Evolutionary conservation across 1,284 basidiomycete genomes (phyloP).

Genomic region (Cryptococcus wingfieldii): DNA sequence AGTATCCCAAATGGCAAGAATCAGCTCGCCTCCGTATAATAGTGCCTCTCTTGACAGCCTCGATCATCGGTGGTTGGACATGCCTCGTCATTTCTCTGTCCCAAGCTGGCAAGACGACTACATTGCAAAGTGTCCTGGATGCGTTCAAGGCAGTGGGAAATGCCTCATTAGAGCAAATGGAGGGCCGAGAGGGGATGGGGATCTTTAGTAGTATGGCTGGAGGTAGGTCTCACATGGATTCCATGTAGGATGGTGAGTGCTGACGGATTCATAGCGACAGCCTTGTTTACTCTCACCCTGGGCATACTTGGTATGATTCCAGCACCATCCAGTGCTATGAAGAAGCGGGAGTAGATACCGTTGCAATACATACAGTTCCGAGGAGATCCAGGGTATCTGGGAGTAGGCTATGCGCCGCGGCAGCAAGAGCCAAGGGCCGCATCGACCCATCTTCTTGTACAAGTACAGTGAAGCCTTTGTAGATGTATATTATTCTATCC

Average conservation of each 20-base stretch:
- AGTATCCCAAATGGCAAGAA: slow-evolving; percentile 48
- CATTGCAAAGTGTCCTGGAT: slow-evolving; percentile 24
- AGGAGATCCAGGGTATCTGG: too few species aligned
- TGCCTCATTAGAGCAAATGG: slow-evolving; percentile 16
- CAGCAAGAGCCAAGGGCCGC: too few species aligned
- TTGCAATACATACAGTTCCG: too few species aligned
- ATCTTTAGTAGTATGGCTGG: slow-evolving; percentile 34
- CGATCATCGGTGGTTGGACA: slow-evolving; percentile 45
- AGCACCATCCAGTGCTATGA: slow-evolving; percentile 18
- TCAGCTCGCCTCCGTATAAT: slow-evolving; percentile 41
- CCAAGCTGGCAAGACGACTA: slow-evolving; percentile 29
- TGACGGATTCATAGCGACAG: slow-evolving; percentile 30
- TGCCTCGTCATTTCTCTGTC: slow-evolving; percentile 38
- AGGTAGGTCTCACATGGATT: slow-evolving; percentile 21
- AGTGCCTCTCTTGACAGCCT: slow-evolving; percentile 42
- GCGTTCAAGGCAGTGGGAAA: slow-evolving; percentile 24
- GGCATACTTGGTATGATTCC: slow-evolving; percentile 44
- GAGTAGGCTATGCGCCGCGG: too few species aligned
- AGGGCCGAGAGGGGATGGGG: slow-evolving; percentile 24
- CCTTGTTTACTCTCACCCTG: slow-evolving; percentile 40
- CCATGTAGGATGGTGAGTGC: background rate
- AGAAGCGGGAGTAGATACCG: background rate
- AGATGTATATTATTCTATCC: too few species aligned
- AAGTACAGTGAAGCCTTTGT: too few species aligned
- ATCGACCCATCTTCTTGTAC: too few species aligned